phyloP scores from a whole-genome alignment of 257 asterid species.

The Solanum etuberosum region DNA sequence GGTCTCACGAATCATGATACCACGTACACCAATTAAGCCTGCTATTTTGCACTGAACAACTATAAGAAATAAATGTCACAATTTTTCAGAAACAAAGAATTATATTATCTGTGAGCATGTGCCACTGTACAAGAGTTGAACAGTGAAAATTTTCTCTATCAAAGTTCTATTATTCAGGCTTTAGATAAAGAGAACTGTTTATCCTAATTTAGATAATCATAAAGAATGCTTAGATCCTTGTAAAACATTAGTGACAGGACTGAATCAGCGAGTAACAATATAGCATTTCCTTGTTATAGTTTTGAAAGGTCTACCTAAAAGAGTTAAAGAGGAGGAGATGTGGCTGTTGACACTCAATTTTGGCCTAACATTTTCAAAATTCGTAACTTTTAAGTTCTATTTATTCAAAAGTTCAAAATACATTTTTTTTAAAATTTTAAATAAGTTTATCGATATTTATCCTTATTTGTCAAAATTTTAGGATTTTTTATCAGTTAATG shows the following conservation, averaged over 20 bases:
- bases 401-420: too few relatives aligned
- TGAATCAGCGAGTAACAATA: not conserved
- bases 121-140: not conserved
- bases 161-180: not conserved
- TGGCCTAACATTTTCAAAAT: too few relatives aligned
- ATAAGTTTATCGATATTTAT: too few relatives aligned
- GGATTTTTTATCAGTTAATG: too few relatives aligned
- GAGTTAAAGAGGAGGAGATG: not conserved
- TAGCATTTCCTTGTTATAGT: not conserved
- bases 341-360: too few relatives aligned
- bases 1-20: conserved; percentile 84
- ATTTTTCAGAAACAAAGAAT: not conserved
- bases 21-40: conserved; percentile 44
- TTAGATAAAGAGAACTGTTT: not conserved
- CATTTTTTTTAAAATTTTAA: too few relatives aligned
- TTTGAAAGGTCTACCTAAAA: not conserved
- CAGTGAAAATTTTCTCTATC: not conserved
- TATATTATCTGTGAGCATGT: not conserved
- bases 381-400: too few relatives aligned
- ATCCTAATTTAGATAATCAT: not conserved
- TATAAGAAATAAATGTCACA: conserved; percentile 13
- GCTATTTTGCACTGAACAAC: conserved; percentile 58
- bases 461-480: too few relatives aligned
- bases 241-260: not conserved
- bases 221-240: not conserved